Evolutionary conservation across 352 stramenopile genomes (phyloP), one percentile per base, ranked within the genome.

Genomic region (Globisporangium lucens): DNA sequence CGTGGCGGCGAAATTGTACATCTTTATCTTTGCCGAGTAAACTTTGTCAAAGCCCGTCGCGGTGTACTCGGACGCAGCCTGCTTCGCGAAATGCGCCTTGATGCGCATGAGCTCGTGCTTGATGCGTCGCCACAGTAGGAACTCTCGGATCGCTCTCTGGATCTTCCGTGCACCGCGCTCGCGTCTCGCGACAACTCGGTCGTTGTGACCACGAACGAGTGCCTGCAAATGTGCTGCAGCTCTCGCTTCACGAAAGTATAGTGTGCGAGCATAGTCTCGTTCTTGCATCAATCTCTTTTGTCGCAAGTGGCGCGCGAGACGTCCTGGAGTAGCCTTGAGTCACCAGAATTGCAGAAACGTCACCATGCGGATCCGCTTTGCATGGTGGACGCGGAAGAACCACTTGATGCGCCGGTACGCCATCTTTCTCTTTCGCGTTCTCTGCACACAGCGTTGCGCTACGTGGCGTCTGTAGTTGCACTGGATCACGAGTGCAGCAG

Each of bases 371-470:
- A 84, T 65, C 3, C 84, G 77, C 3, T 77, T 67, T 4, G 69
- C 69, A 49, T 93, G 79, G 22, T 80, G 75, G 1, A 84, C 73
- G 8, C 82, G 82, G 51, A 93, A 80, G 57, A 91, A 93, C 76
- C 82, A 93, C 72, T 93, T 93, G 61, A 95, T 91, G 12, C 84
- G 80, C 20, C 85, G 85, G 66, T 86, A 83, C 9, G 82, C 76
- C 63, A 87, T 80, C 6, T 72, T 71, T 46, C 82, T 67, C 5
- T 59, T 62, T 8, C 85, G 77, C 61, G 79, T 59, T 20, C 53
- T 65, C n/a, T 69, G 17, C 1, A 85, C 72, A n/a, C 68, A 24
- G 0, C 64, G 61, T n/a, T 67, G 71, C 2, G 76, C 78, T 22
- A 63, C 24, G 35, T 73, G 76, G 0, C 79, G 77, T 24, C 85